phyloP scores from a whole-genome alignment of 2,329 filamentous ascomycete genomes.

The Whalleya microplaca region DNA sequence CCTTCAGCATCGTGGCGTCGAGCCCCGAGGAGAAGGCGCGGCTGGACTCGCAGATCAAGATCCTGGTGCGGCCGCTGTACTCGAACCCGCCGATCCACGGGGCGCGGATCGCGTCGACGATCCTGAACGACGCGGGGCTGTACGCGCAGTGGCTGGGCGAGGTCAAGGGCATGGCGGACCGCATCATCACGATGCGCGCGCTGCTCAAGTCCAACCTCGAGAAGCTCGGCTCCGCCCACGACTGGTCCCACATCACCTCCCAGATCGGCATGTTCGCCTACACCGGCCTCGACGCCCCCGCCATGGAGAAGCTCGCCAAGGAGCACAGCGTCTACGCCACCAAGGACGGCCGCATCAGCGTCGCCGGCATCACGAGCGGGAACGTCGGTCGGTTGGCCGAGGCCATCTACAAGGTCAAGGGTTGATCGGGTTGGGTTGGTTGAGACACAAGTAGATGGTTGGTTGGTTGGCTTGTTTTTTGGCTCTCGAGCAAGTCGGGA shows the following conservation, averaged over 20 bases:
- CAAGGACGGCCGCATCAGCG: constrained; percentile 85
- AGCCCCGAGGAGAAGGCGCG: constrained; percentile 91
- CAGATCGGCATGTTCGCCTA: constrained; percentile 99
- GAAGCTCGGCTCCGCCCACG: constrained; percentile 91
- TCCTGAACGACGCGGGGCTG: constrained; percentile 82
- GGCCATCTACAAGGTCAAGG: constrained; percentile 83
- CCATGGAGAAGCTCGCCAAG: constrained; percentile 90
- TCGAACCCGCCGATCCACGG: constrained; percentile 98
- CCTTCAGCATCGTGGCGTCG: constrained; percentile 89
- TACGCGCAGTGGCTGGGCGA: constrained; percentile 95
- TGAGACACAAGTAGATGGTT: background rate
- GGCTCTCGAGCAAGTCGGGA: too few relatives aligned
- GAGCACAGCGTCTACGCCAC: constrained; percentile 98
- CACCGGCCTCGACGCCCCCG: constrained; percentile 86
- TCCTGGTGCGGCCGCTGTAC: constrained; percentile 94
- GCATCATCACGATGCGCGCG: constrained; percentile 97
- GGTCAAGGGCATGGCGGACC: constrained; percentile 98
- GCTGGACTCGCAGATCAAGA: constrained; percentile 97
- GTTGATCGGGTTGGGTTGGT: constrained; percentile 45
- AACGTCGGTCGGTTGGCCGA: constrained; percentile 82
- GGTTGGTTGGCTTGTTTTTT: too few relatives aligned
- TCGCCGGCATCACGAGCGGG: constrained; percentile 79
- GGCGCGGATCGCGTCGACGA: constrained; percentile 88
- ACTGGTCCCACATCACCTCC: constrained; percentile 98
- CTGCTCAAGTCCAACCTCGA: constrained; percentile 94